Conservation (phyloP, 2,329 filamentous ascomycete genomes). For the Nectriaceae sp. region DNA sequence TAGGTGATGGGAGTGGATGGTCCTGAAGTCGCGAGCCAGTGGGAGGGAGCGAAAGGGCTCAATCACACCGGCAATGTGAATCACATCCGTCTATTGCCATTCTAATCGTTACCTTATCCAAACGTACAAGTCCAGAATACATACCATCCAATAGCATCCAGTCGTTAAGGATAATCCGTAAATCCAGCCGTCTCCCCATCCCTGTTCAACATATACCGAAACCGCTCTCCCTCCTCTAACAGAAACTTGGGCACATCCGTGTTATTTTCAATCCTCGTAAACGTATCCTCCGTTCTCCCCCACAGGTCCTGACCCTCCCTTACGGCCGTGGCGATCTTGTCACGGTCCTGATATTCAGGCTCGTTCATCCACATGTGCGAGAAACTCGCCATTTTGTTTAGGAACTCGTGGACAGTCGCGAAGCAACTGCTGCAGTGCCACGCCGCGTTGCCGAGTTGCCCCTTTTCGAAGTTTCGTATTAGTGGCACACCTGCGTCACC, state of each 20-base stretch:
- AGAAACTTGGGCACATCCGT: conserved; percentile 55
- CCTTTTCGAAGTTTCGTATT: conserved; percentile 43
- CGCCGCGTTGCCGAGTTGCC: conserved; percentile 48
- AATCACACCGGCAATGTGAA: too few species aligned
- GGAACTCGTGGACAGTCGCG: conserved; percentile 54
- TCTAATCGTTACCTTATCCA: too few species aligned
- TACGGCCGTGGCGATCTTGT: conserved; percentile 52
- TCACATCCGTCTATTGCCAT: too few species aligned
- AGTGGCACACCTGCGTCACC: conserved; percentile 44
- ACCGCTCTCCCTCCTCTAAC: conserved; percentile 39
- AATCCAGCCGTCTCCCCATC: conserved; percentile 51
- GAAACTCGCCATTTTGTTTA: conserved; percentile 58
- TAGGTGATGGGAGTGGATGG: too few species aligned
- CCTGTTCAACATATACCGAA: conserved; percentile 47
- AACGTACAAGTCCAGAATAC: too few species aligned
- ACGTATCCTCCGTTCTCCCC: conserved; percentile 50
- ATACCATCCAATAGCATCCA: not conserved
- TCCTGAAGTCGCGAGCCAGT: too few species aligned
- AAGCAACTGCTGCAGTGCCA: conserved; percentile 69
- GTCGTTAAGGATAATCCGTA: conserved; percentile 41
- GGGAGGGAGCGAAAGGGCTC: too few species aligned
- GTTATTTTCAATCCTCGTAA: conserved; percentile 51
- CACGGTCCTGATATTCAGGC: conserved; percentile 46
- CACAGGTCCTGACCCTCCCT: conserved; percentile 56
- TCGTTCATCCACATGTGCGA: conserved; percentile 57